Percentiles rank a stretch among this genome's conserved stretches.
phyloP scores from a whole-genome alignment of 495 filamentous ascomycete genomes.

The Tuber umbilicatum region DNA sequence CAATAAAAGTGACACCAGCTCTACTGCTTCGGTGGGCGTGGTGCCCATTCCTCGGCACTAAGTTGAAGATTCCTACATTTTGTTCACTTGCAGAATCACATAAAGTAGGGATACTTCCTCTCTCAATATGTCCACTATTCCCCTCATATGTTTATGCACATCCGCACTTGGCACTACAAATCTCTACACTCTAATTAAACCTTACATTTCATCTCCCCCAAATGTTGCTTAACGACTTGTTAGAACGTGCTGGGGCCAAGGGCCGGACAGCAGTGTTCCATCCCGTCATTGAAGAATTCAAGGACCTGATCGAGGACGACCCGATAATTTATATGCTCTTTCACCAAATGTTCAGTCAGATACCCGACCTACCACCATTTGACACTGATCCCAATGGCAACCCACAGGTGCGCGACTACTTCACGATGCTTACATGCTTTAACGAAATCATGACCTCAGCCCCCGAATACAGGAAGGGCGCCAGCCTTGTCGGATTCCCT shows the following conservation, averaged over 20 bases:
- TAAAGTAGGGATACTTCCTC: not conserved
- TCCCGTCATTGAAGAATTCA: constrained; percentile 46
- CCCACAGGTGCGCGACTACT: constrained; percentile 56
- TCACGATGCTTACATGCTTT: constrained; percentile 59
- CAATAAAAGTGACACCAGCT: not conserved
- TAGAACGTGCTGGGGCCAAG: constrained; percentile 2
- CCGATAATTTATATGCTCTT: constrained; percentile 51
- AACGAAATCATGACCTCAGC: constrained; percentile 58
- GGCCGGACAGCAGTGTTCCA: not conserved
- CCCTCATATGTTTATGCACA: not conserved
- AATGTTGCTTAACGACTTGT: constrained; percentile 4
- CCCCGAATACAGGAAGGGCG: constrained; percentile 47
- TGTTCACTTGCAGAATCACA: not conserved
- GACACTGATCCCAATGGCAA: constrained; percentile 53
- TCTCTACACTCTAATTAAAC: not conserved
- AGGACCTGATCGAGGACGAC: constrained; percentile 48
- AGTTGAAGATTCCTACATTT: not conserved
- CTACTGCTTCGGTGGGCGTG: not conserved
- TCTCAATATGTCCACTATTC: not conserved
- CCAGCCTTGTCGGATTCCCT: constrained; percentile 61
- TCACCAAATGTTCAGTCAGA: constrained; percentile 59
- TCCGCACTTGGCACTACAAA: not conserved
- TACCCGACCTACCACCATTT: constrained; percentile 56
- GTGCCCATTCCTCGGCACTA: not conserved
- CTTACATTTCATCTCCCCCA: not conserved